Evolutionary conservation across 257 asterid genomes (phyloP), one percentile per base, ranked within the genome.

Genomic region (Mitragyna speciosa): DNA sequence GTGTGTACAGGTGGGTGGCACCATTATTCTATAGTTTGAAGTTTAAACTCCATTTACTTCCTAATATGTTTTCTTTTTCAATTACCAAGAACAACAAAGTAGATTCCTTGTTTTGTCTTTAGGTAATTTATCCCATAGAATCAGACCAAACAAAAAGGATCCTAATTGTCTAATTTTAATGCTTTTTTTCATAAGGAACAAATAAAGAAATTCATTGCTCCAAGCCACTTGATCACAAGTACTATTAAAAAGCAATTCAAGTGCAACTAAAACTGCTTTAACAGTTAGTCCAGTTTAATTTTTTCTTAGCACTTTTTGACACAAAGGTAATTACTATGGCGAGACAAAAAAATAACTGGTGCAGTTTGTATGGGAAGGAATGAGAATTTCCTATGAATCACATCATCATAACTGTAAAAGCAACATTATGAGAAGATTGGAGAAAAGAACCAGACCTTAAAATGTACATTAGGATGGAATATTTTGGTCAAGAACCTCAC

Each of bases 391-490:
- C 28, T 51, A 5, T 2, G 58, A 58, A 58, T 24, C 12, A 48
- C 17, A 58, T 61, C 8, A 11, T 48, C 30, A n/a, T 33, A 31
- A 22, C 52, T 48, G 67, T 39, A 36, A 31, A 65, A 33, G 70
- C 19, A 61, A 64, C 69, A 74, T 3, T 52, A 24, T 7, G 63
- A n/a, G 3, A 15, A 61, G 45, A 33, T 33, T 12, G 7, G 16
- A 43, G 17, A 54, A 31, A 56, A 15, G 72, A 56, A 30, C 2
- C 78, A 5, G 85, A 96, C 99, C 99, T 96, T 96, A 88, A 96
- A 96, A 85, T 96, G 99, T 59, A 96, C 99, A 83, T 96, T 96
- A 49, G 99, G 97, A 84, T 96, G 99, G 87, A 96, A 96, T 77
- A 96, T 96, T 87, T 96, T 96, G 82, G 99, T 96, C 82, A 96